phyloP scores from a whole-genome alignment of 371 early-diverging fungal species.

The Mortierella sp. region DNA sequence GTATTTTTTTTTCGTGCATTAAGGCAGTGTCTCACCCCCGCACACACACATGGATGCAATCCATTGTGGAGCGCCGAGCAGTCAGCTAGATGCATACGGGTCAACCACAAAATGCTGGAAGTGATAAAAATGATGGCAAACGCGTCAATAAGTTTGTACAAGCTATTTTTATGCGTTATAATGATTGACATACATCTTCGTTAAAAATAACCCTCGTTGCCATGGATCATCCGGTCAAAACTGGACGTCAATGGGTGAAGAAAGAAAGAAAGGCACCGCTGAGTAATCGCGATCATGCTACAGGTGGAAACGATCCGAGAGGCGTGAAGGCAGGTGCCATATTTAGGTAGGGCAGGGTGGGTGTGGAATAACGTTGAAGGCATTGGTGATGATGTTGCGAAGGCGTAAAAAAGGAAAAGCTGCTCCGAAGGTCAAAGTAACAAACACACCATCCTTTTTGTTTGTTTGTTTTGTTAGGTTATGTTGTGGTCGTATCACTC shows the following conservation, averaged over 20 bases:
- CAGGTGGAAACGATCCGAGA: neutral
- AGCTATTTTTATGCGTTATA: neutral
- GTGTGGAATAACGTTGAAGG: neutral
- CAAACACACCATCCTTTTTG: too few species aligned
- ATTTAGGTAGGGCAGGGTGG: neutral
- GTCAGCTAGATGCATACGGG: neutral
- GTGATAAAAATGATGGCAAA: neutral
- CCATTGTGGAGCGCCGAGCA: neutral
- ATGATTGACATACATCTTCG: neutral
- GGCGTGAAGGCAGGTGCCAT: neutral
- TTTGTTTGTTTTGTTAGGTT: too few species aligned
- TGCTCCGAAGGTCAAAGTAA: too few species aligned
- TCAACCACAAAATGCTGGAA: neutral
- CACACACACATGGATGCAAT: neutral
- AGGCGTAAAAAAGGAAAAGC: neutral
- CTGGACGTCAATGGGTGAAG: neutral
- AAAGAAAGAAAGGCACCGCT: neutral
- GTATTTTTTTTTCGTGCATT: neutral
- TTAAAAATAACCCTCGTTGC: neutral
- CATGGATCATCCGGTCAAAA: neutral
- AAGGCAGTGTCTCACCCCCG: neutral
- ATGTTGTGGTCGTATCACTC: too few species aligned
- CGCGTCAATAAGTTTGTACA: neutral
- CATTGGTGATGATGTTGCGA: neutral
- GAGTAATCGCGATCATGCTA: neutral